A percentile compares a stretch with the other conserved stretches of the same genome.
Conservation (phyloP, 495 filamentous ascomycete genomes). For the Pyrenula massariospora region DNA sequence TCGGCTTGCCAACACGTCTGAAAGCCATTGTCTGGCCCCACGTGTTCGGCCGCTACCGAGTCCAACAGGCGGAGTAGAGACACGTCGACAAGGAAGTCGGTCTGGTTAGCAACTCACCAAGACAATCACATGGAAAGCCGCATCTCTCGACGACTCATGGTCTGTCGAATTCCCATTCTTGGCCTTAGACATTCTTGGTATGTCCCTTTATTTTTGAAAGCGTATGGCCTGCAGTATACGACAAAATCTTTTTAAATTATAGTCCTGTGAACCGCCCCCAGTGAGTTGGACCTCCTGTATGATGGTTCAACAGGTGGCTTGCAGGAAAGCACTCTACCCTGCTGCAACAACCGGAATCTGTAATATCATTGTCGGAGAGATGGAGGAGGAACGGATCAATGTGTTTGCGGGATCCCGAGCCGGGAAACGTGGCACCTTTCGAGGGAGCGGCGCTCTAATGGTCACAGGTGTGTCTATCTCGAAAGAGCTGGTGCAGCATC, state of each 20-base stretch:
- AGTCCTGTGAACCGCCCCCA: not conserved
- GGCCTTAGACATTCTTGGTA: not conserved
- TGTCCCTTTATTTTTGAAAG: too few species aligned
- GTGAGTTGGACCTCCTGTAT: not conserved
- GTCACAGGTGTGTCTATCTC: too few species aligned
- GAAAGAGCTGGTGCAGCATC: too few species aligned
- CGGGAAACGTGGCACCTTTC: too few species aligned
- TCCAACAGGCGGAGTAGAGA: not conserved
- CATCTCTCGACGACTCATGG: constrained; percentile 9
- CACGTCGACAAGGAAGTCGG: too few species aligned
- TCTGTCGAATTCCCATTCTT: not conserved
- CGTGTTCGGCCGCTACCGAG: too few species aligned
- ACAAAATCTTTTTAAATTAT: not conserved
- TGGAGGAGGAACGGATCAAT: too few species aligned
- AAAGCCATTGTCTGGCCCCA: too few species aligned
- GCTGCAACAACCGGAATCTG: not conserved
- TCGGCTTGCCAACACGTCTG: not conserved
- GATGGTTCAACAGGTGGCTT: not conserved
- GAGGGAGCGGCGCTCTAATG: too few species aligned
- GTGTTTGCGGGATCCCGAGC: too few species aligned
- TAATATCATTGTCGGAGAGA: not conserved
- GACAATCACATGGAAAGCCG: constrained; percentile 68
- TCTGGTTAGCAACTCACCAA: constrained; percentile 45
- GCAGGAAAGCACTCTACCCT: not conserved
- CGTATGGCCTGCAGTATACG: not conserved